phyloP scores from a whole-genome alignment of 2,329 filamentous ascomycete species.

The Orbilia oligospora region DNA sequence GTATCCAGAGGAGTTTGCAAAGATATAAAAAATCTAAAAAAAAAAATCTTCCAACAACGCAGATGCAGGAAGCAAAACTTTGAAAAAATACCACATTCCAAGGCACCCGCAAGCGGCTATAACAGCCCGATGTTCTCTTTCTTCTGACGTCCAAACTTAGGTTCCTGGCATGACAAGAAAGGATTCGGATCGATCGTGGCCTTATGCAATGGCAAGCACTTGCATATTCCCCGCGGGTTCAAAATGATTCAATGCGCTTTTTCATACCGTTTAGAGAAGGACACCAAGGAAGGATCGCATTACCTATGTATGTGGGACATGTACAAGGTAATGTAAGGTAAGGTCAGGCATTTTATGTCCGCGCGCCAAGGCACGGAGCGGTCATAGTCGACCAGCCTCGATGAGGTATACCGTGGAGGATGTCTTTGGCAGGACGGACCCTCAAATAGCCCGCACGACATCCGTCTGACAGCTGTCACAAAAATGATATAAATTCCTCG shows the following conservation, averaged over 20 bases:
- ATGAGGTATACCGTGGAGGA: constrained; percentile 24
- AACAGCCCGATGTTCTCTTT: not conserved
- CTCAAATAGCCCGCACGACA: not conserved
- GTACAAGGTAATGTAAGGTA: no score
- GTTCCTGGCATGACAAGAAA: constrained; percentile 19
- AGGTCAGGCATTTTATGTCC: not conserved
- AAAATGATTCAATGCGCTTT: constrained; percentile 21
- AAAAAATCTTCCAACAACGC: constrained; percentile 42
- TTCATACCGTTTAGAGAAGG: constrained; percentile 29
- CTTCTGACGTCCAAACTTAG: not conserved
- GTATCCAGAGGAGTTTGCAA: constrained; percentile 4
- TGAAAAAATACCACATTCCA: constrained; percentile 41
- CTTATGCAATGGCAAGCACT: constrained; percentile 18
- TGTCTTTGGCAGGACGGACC: constrained; percentile 6
- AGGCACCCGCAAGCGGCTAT: constrained; percentile 23
- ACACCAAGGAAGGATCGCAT: not conserved
- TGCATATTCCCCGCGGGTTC: constrained; percentile 7
- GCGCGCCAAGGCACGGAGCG: constrained; percentile 25
- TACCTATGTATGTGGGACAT: not conserved
- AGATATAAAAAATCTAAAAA: constrained; percentile 5
- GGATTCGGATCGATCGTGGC: not conserved
- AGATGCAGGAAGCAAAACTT: constrained; percentile 5
- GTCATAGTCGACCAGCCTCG: not conserved
- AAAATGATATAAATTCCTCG: constrained; percentile 7
- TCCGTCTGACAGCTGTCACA: constrained; percentile 2